Evolutionary conservation across 2,329 filamentous ascomycete species (phyloP).

Genomic region (Ambrosiella beaveri): DNA sequence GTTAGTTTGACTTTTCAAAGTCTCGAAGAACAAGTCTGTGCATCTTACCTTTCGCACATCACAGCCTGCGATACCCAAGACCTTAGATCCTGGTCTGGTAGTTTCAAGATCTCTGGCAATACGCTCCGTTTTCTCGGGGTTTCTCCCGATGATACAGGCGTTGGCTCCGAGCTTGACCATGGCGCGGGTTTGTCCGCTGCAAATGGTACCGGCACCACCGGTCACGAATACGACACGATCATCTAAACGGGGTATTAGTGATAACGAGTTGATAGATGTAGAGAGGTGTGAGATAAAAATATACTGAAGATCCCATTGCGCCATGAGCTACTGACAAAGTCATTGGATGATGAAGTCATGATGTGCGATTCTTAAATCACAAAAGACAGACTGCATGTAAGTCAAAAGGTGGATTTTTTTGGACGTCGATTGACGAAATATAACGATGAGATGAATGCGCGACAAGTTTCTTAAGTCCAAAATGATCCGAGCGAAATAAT

Average conservation of each 20-base stretch:
- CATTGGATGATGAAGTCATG: conserved; percentile 54
- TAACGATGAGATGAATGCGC: too few relatives aligned
- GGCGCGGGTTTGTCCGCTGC: conserved; percentile 82
- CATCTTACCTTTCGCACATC: conserved; percentile 53
- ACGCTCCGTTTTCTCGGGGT: conserved; percentile 67
- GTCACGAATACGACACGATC: conserved; percentile 89
- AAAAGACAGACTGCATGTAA: too few relatives aligned
- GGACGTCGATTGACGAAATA: too few relatives aligned
- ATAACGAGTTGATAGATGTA: background rate
- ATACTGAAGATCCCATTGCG: conserved; percentile 71
- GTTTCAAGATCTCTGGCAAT: conserved; percentile 70
- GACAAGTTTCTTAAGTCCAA: too few relatives aligned
- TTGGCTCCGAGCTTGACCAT: conserved; percentile 82
- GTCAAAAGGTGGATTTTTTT: too few relatives aligned
- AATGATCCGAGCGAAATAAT: too few relatives aligned
- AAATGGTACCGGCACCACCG: conserved; percentile 83
- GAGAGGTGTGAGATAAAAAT: conserved; percentile 14
- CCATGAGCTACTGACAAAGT: conserved; percentile 74
- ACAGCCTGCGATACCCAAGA: conserved; percentile 69
- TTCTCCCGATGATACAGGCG: conserved; percentile 85
- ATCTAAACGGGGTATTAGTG: conserved; percentile 29
- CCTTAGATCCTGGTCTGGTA: conserved; percentile 59
- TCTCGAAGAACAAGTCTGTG: conserved; percentile 14
- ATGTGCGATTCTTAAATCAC: background rate
- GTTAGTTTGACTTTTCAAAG: background rate